These are phyloP conservation scores for Mercurialis annua DNA, from an alignment of 345 rosid species.

Conservation along the genomic window DNA sequence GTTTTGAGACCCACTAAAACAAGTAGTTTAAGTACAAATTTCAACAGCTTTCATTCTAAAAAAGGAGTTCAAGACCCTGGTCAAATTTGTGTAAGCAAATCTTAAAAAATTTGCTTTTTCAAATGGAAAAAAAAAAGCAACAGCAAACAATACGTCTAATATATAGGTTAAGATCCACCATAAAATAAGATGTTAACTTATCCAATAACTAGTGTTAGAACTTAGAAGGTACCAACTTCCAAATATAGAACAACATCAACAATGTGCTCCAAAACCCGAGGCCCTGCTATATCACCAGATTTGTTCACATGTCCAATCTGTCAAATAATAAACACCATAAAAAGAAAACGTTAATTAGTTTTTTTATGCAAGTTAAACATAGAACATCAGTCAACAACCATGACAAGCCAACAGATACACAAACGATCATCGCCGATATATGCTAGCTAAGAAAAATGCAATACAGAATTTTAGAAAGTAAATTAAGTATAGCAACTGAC, in stretches of 20 bases:
- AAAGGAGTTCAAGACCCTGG: background rate
- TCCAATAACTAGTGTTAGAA: conserved; percentile 18
- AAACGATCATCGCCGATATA: background rate
- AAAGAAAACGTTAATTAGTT: background rate
- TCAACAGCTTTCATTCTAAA: background rate
- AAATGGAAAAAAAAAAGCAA: background rate
- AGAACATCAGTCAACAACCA: background rate
- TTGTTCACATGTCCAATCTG: conserved; percentile 94
- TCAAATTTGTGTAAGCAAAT: background rate
- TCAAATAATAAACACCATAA: conserved; percentile 12
- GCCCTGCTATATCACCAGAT: conserved; percentile 95
- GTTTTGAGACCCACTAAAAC: conserved; percentile 1
- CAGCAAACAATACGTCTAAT: background rate
- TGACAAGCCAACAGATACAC: background rate
- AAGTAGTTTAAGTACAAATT: background rate
- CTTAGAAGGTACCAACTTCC: conserved; percentile 63
- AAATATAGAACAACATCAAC: conserved; percentile 92
- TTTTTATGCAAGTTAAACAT: conserved; percentile 3
- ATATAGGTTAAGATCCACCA: conserved; percentile 1
- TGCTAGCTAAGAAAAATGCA: background rate
- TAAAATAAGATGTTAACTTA: background rate
- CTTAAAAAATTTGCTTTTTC: background rate
- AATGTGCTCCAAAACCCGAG: conserved; percentile 95
- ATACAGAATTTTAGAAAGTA: background rate
- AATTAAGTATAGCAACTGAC: background rate